These are phyloP conservation scores for Glebionis coronaria DNA, from an alignment of 129 eudicot species.

Conservation along the genomic window DNA sequence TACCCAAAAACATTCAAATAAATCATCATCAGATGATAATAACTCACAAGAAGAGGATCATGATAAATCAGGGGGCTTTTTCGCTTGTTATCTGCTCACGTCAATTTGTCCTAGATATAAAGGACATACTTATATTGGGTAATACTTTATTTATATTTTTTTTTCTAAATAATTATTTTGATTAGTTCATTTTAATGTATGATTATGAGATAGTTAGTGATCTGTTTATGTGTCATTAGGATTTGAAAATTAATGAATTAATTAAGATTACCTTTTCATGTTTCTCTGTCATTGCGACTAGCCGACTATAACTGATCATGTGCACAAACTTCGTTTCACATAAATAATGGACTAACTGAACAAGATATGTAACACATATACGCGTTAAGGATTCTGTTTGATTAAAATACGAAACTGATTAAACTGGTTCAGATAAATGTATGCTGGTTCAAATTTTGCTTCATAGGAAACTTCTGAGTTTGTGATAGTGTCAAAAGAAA, in stretches of 20 bases:
- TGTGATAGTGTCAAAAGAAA: too few relatives aligned
- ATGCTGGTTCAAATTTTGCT: too few relatives aligned
- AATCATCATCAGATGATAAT: slow-evolving; percentile 15
- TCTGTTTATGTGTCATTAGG: neutral
- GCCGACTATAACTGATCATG: neutral
- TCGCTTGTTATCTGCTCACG: slow-evolving; percentile 69
- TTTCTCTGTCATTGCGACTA: too few relatives aligned
- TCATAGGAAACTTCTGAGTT: too few relatives aligned
- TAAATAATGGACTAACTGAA: too few relatives aligned
- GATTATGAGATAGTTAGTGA: neutral
- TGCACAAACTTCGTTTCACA: neutral
- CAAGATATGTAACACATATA: neutral
- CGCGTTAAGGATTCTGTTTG: too few relatives aligned
- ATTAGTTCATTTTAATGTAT: neutral
- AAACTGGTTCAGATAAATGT: too few relatives aligned
- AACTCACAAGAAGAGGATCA: slow-evolving; percentile 17
- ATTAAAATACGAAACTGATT: too few relatives aligned
- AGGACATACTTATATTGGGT: slow-evolving; percentile 97
- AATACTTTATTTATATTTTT: neutral
- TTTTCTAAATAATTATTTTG: neutral
- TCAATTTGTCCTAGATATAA: slow-evolving; percentile 74
- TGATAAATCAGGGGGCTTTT: slow-evolving; percentile 37
- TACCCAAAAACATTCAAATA: slow-evolving; percentile 34
- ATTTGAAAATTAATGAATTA: neutral
- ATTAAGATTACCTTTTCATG: too few relatives aligned